Evolutionary conservation across 1,139 yeast species (phyloP), one percentile per base, ranked within the genome.

Genomic region (Diutina neorugosa): DNA sequence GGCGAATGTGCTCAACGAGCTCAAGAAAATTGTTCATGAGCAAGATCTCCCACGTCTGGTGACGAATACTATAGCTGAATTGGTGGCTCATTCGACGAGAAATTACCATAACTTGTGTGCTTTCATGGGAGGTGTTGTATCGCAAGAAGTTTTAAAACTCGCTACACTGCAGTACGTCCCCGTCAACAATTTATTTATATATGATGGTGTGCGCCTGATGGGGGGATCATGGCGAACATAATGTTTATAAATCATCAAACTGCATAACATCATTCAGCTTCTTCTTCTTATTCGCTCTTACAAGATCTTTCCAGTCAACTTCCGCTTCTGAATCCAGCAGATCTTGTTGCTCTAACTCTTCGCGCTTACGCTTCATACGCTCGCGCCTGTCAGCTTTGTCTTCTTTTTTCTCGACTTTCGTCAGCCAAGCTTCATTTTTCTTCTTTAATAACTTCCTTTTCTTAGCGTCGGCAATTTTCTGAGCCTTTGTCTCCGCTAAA

Each of bases 251-350:
- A 66, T 81, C 96, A 62, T 85, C 95, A 68, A 87, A 88, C 37
- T 79, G 34, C 55, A 34, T 20, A 46, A 46, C 25, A 9, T 46
- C 58, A 25, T 61, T 59, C 54, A 66, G 67, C 61, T 79, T 80
- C 56, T 71, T 74, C 66, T 76, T 81, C 64, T 88, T 89, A 58
- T 75, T 82, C 52, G 76, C 77, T 58, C 81, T 72, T 1, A 91
- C 84, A 47, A 85, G 63, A 49, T 87, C 94, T 68, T 93, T 93
- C 98, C 98, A 93, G 67, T 93, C 98, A 37, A 72, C 78, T 54
- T 74, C 77, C 1, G 73, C 68, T 21, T 81, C 81, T 37, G 77
- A 85, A 25, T 71, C 76, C 3, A 75, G 62, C 55, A 74, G 58
- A 49, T 74, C 78, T 31, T 4, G 37, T 54, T 75, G 73, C 64